Percentiles rank a stretch among this genome's conserved stretches.
Conservation (phyloP, 2,329 filamentous ascomycete genomes). For the Colletotrichum caudatum region DNA sequence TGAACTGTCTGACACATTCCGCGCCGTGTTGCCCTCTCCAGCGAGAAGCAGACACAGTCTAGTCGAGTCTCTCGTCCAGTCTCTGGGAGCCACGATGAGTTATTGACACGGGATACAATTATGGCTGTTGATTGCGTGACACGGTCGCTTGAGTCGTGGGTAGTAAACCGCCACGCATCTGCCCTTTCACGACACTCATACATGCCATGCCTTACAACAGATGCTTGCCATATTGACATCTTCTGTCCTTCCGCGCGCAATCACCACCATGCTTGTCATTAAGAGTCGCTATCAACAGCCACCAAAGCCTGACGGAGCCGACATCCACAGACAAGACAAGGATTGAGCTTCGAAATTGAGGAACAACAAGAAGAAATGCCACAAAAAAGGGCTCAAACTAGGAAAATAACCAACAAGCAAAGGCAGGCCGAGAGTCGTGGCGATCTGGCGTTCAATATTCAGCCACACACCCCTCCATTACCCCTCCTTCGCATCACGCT, state of each 20-base stretch:
- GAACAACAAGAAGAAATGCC: neutral
- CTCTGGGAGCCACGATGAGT: constrained; percentile 5
- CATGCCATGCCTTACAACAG: neutral
- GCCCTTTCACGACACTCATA: neutral
- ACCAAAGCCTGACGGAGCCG: neutral
- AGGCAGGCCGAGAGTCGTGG: neutral
- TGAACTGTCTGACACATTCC: neutral
- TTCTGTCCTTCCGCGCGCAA: neutral
- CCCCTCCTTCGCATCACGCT: constrained; percentile 20
- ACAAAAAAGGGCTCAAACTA: neutral
- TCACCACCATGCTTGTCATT: neutral
- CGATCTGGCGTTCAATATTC: constrained; percentile 23
- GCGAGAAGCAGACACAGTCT: constrained; percentile 16
- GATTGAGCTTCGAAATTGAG: neutral
- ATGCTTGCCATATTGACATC: neutral
- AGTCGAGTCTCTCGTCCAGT: constrained; percentile 13
- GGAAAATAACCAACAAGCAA: neutral
- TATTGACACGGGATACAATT: neutral
- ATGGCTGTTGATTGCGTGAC: constrained; percentile 2
- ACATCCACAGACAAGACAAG: neutral
- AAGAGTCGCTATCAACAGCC: constrained; percentile 6
- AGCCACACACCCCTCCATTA: constrained; percentile 12
- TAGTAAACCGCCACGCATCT: neutral
- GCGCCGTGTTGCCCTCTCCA: neutral
- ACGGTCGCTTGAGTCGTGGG: neutral